A percentile compares a stretch with the other conserved stretches of the same genome.
Evolutionary conservation across 768 basidiomycete genomes (phyloP).

Genomic region (Serendipita indica): DNA sequence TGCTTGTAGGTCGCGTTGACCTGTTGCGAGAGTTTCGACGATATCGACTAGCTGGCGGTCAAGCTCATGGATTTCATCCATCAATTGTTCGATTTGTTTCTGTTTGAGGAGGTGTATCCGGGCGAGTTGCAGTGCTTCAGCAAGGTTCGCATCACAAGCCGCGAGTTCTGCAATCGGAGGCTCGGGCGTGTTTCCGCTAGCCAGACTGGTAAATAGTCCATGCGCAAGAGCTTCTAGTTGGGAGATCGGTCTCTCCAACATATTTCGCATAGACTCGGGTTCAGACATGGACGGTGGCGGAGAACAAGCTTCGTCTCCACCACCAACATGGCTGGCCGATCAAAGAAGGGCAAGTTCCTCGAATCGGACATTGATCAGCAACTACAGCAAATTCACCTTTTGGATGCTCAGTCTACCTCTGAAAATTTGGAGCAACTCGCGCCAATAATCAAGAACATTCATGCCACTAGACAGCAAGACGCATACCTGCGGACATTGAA

Average conservation of each 20-base stretch:
- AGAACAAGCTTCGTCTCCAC: not conserved
- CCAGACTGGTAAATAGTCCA: not conserved
- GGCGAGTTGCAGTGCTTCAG: constrained; percentile 47
- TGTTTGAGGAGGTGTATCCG: constrained; percentile 65
- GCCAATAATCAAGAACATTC: constrained; percentile 87
- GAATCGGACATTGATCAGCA: constrained; percentile 80
- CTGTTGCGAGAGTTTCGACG: constrained; percentile 47
- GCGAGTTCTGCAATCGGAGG: constrained; percentile 1
- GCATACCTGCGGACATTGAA: constrained; percentile 74
- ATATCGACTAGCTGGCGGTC: constrained; percentile 55
- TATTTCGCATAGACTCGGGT: not conserved
- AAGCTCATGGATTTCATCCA: constrained; percentile 52
- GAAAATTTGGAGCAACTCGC: constrained; percentile 94
- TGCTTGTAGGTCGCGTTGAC: constrained; percentile 51
- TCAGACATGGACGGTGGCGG: not conserved
- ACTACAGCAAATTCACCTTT: constrained; percentile 78
- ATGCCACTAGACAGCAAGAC: constrained; percentile 77
- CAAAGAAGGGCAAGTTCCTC: constrained; percentile 33
- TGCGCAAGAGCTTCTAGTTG: not conserved
- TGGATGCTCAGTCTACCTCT: constrained; percentile 73
- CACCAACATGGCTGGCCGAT: constrained; percentile 7
- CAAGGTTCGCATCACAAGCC: constrained; percentile 45
- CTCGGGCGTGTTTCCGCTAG: not conserved
- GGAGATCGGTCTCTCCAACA: constrained; percentile 1
- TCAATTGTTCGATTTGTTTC: constrained; percentile 52